Percentiles rank a stretch among this genome's conserved stretches.
phyloP scores from a whole-genome alignment of 2,329 filamentous ascomycete species.

The Raffaelea ambrosiae region DNA sequence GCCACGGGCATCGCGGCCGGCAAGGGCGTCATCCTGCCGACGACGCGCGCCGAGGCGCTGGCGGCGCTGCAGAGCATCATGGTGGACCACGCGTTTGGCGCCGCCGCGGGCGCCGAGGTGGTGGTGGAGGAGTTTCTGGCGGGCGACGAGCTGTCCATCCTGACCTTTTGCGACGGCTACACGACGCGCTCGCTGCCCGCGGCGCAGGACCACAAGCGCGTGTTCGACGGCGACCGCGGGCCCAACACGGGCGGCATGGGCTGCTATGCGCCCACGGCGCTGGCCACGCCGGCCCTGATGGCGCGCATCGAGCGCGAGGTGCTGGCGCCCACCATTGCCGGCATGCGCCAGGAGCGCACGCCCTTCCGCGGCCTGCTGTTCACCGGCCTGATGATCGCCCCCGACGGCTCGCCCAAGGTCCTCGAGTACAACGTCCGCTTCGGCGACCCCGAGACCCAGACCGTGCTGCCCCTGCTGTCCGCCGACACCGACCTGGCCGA shows the following conservation, averaged over 20 bases:
- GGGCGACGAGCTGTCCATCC: conserved; percentile 84
- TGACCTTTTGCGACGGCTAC: conserved; percentile 86
- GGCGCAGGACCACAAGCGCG: conserved; percentile 94
- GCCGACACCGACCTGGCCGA: conserved; percentile 76
- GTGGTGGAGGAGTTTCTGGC: conserved; percentile 92
- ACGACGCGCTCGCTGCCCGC: conserved; percentile 76
- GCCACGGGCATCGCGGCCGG: conserved; percentile 85
- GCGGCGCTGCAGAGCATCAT: conserved; percentile 81
- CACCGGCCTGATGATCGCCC: conserved; percentile 90
- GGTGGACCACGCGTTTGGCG: conserved; percentile 77
- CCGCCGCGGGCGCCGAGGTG: conserved; percentile 71
- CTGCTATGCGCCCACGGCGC: conserved; percentile 85
- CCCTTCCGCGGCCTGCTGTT: conserved; percentile 71
- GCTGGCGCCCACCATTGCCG: conserved; percentile 81
- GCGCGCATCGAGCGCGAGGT: conserved; percentile 71
- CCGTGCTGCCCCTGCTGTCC: conserved; percentile 68
- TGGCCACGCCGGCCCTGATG: conserved; percentile 66
- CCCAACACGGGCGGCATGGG: conserved; percentile 98
- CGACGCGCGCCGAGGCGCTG: conserved; percentile 73
- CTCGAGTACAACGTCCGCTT: conserved; percentile 93
- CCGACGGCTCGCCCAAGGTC: conserved; percentile 62
- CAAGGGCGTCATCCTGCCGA: conserved; percentile 89
- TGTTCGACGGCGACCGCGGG: conserved; percentile 80
- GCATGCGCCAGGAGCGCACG: conserved; percentile 73
- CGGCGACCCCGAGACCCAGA: conserved; percentile 88